Evolutionary conservation across 2,329 filamentous ascomycete species (phyloP).

Genomic region (Pestalotiopsis fici): DNA sequence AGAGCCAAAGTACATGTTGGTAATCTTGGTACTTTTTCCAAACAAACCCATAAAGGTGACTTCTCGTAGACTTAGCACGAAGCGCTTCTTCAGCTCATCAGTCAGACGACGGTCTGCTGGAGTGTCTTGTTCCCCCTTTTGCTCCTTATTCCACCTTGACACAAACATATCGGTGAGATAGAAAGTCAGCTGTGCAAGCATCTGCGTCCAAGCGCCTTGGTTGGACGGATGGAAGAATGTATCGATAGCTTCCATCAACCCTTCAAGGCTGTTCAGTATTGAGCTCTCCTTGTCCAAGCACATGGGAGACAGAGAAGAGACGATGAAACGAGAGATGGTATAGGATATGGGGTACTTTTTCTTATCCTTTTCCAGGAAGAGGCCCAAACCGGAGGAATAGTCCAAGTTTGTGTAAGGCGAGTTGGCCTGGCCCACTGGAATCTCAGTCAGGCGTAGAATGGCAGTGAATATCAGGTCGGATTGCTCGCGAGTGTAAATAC

Average conservation of each 20-base stretch:
- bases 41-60: slow-evolving; percentile 99
- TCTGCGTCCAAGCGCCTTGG: slow-evolving; percentile 86
- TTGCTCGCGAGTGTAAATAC: slow-evolving; percentile 90
- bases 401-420: slow-evolving; percentile 90
- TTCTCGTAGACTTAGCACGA: slow-evolving; percentile 85
- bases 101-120: slow-evolving; percentile 79
- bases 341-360: slow-evolving; percentile 92
- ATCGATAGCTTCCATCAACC: slow-evolving; percentile 90
- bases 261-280: slow-evolving; percentile 82
- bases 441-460: slow-evolving; percentile 85
- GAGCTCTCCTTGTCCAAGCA: slow-evolving; percentile 79
- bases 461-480: slow-evolving; percentile 92
- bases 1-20: slow-evolving; percentile 88
- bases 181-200: slow-evolving; percentile 86
- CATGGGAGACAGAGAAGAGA: slow-evolving; percentile 86
- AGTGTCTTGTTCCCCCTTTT: slow-evolving; percentile 86
- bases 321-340: slow-evolving; percentile 88
- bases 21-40: slow-evolving; percentile 88
- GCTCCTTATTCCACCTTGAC: slow-evolving; percentile 95
- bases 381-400: slow-evolving; percentile 76
- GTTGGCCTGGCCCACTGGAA: slow-evolving; percentile 92
- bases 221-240: slow-evolving; percentile 99
- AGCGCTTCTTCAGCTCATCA: slow-evolving; percentile 79
- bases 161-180: slow-evolving; percentile 96
- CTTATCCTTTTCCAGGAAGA: slow-evolving; percentile 88